Evolutionary conservation across 768 basidiomycete genomes (phyloP), one percentile per base, ranked within the genome.

Genomic region (Saitozyma sp.): DNA sequence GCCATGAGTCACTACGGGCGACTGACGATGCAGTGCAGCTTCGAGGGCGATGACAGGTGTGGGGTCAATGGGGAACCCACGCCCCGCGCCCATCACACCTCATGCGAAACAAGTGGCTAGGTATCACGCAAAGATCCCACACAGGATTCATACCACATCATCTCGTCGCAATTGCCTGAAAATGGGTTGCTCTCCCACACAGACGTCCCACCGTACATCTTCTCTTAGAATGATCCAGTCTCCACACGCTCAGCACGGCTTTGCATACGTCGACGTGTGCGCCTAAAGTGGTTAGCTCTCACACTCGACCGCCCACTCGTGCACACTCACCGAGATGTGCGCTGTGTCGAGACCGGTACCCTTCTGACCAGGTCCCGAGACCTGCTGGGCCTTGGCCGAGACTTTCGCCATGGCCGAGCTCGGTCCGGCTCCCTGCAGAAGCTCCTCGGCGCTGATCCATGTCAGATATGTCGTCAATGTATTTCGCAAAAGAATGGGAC

Each of bases 351-450:
- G 54, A 11, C 56, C 56, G 14, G 63, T 57, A 20, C 45, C 38
- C 58, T 62, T 65, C 20, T 71, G 37, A 17, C 37, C 29, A 29
- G 29, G 29, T 55, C 3, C 14, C 20, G 10, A 40, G 51, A 11
- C 46, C 42, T 8, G 29, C 48, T 14, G 1, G 17, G 54, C 38
- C 43, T 53, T 52, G 4, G 50, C 39, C 60, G 50, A 38, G 49
- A 50, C 67, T 8, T 48, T 53, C 8, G 71, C 59, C 76, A 77
- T 77, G 16, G 60, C 45, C 40, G 50, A 54, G 17, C 68, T 70
- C 10, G 74, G 74, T 64, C 74, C 74, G 20, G 55, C 62, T 20
- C 62, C 67, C 43, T 66, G 58, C 41, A 77, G 57, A 4, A 76
- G 53, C 0, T 55, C 54, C 59, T 76, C 75, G 20, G 75, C 68